phyloP scores from a whole-genome alignment of 306 rosid genomes.

The Malus sieversii region DNA sequence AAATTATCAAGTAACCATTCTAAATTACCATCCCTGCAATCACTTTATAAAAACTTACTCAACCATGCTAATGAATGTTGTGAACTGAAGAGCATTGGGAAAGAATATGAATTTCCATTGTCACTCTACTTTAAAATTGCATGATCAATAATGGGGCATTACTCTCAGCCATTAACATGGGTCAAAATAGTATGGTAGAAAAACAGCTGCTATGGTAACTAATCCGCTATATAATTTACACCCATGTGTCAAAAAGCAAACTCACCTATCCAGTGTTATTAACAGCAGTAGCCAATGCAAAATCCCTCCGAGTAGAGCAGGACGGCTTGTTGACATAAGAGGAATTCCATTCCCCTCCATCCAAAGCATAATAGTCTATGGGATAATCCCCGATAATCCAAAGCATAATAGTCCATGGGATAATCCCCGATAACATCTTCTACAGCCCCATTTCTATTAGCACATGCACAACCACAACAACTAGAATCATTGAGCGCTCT shows the following conservation, averaged over 20 bases:
- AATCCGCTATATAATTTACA: not conserved
- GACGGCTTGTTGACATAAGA: conserved; percentile 47
- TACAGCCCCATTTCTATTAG: conserved; percentile 1
- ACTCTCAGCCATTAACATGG: not conserved
- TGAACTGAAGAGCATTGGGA: not conserved
- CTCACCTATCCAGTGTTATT: not conserved
- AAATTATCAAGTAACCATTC: too few relatives aligned
- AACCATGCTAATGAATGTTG: not conserved
- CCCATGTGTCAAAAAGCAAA: not conserved
- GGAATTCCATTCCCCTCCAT: conserved; percentile 94
- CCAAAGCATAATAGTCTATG: conserved; percentile 90
- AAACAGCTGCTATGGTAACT: not conserved
- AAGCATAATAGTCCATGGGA: conserved; percentile 93
- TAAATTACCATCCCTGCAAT: not conserved
- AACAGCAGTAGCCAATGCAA: conserved; percentile 1
- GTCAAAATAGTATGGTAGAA: not conserved
- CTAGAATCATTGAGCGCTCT: conserved; percentile 1
- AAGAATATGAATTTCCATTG: too few relatives aligned
- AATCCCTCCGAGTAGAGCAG: conserved; percentile 41
- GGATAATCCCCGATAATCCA: conserved; percentile 19
- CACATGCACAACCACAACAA: conserved; percentile 28
- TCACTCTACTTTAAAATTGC: not conserved
- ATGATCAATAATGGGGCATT: too few relatives aligned
- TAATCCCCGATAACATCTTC: conserved; percentile 47
- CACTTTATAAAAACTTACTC: not conserved